Evolutionary conservation across 2,329 filamentous ascomycete genomes (phyloP).

Genomic region (Paramyrothecium sp.): DNA sequence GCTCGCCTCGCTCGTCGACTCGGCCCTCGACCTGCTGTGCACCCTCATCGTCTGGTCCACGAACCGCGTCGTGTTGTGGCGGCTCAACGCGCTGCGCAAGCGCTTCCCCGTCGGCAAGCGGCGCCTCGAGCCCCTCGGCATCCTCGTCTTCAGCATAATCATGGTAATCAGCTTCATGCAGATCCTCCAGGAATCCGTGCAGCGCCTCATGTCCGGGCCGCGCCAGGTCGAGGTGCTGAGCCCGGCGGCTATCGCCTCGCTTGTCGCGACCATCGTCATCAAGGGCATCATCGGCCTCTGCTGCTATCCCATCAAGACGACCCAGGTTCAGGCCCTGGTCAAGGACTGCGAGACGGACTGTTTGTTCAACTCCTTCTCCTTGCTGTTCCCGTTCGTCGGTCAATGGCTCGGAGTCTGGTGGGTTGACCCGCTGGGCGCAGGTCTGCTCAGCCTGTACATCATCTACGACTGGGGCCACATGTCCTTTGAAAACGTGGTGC

Average conservation of each 20-base stretch:
- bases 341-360: conserved; percentile 62
- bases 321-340: conserved; percentile 70
- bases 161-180: conserved; percentile 83
- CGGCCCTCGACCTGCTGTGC: conserved; percentile 72
- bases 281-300: conserved; percentile 81
- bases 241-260: conserved; percentile 35
- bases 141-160: conserved; percentile 76
- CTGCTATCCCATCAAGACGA: conserved; percentile 79
- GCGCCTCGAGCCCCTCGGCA: conserved; percentile 69
- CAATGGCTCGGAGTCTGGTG: conserved; percentile 61
- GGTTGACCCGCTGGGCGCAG: conserved; percentile 62
- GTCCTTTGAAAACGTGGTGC: conserved; percentile 26
- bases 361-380: conserved; percentile 83
- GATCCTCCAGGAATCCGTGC: conserved; percentile 67
- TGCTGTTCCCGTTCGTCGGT: conserved; percentile 77
- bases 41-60: conserved; percentile 80
- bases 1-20: conserved; percentile 73
- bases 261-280: conserved; percentile 73
- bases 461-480: conserved; percentile 68
- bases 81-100: conserved; percentile 47
- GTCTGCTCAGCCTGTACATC: conserved; percentile 63
- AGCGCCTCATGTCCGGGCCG: conserved; percentile 56
- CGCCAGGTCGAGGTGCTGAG: conserved; percentile 40
- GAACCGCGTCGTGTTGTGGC: conserved; percentile 66
- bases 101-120: conserved; percentile 72